Evolutionary conservation across 495 filamentous ascomycete species (phyloP), one percentile per base, ranked within the genome.

Genomic region (Aspergillus bridgeri): DNA sequence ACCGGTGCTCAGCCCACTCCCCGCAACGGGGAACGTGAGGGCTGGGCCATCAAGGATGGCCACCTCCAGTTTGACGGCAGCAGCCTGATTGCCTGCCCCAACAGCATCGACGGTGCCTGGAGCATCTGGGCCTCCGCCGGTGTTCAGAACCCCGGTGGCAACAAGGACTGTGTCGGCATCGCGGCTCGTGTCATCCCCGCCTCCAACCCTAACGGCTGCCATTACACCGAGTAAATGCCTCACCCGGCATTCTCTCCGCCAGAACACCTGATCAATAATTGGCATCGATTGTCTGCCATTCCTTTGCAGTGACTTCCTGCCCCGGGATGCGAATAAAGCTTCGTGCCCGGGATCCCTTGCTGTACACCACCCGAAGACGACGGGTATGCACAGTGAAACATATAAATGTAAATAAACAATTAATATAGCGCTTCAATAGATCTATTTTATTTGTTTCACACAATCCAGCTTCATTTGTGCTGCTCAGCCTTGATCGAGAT

Each of bases 211-310:
- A 67, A 63, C 50, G 54, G 80, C 82, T 51, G 89, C 86, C 15
- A 81, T 79, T 53, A 86, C 85, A 73, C 90, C 84, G 3, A 84
- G 48, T 50, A 50, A 24, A 50, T 25, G 13, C 33, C 33, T 15
- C 6, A 7, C 25, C 7, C 25, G 4, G 25, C 25, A 7, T 7
- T 7, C 3, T 27, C 25, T 7, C 25, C 25, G 25, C 25, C 25
- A 7, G 25, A 4, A 7, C 4, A 4, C 25, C 7, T 27, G 25
- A 27, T 27, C 25, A 27, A 7, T 27, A 7, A 27, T 27, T 7
- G 25, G 33, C 33, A 38, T 15, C 11, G 5, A 33, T 33, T 33
- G 29, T 9, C 29, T 5, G 29, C 5, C 33, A 38, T 38, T 11
- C 33, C 9, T 38, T 27, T 27, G 25, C 3, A 7, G 25, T 27